Evolutionary conservation across 2,329 filamentous ascomycete species (phyloP).

Genomic region (Clarireedia monteithiana): DNA sequence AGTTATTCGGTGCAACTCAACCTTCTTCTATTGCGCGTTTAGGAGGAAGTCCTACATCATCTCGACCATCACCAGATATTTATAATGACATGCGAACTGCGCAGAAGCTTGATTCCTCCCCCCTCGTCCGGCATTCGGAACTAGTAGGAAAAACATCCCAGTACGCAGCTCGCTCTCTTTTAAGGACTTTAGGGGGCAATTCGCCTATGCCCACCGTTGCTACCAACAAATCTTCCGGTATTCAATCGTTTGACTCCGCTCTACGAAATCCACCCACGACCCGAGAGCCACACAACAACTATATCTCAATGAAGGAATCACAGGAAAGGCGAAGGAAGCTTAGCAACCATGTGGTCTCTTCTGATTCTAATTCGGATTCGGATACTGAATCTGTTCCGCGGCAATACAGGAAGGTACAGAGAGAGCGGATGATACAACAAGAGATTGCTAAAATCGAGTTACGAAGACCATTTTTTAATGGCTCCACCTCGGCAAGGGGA

Average conservation of each 20-base stretch:
- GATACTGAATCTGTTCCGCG: constrained; percentile 16
- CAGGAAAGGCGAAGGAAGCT: constrained; percentile 21
- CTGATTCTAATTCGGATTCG: constrained; percentile 15
- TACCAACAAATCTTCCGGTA: neutral
- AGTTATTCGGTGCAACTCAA: constrained; percentile 28
- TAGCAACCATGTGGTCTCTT: neutral
- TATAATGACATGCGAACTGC: constrained; percentile 21
- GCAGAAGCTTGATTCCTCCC: constrained; percentile 19
- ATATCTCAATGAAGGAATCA: constrained; percentile 25
- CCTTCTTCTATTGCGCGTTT: constrained; percentile 22
- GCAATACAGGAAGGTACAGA: neutral
- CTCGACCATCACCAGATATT: constrained; percentile 25
- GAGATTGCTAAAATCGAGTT: neutral
- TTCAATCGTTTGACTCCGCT: constrained; percentile 16
- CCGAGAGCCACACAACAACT: constrained; percentile 17
- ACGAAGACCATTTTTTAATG: neutral
- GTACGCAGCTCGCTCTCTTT: constrained; percentile 13
- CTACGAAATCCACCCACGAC: neutral
- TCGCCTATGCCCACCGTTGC: neutral
- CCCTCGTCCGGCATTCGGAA: constrained; percentile 12
- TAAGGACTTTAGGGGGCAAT: constrained; percentile 11
- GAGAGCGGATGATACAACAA: neutral
- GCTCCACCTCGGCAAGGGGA: neutral
- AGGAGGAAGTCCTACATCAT: constrained; percentile 22
- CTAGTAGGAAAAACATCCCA: constrained; percentile 8